Evolutionary conservation across 164 flowering plant species (phyloP).

Genomic region (Liriodendron chinense): DNA sequence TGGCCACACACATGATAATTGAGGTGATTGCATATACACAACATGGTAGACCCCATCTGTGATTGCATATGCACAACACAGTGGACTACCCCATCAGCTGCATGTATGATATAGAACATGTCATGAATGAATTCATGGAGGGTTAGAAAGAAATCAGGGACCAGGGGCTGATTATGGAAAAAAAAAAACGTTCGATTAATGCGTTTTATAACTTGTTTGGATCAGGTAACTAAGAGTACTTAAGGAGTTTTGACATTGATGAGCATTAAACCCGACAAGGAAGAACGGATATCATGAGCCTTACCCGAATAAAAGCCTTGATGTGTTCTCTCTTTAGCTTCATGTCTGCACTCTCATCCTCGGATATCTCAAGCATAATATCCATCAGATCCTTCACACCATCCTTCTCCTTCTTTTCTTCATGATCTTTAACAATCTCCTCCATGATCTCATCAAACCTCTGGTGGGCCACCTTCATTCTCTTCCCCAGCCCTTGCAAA

Average conservation of each 20-base stretch:
- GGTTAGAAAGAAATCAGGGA: neutral
- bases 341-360: slow-evolving; percentile 40
- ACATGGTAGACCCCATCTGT: too few species aligned
- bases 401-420: slow-evolving; percentile 7
- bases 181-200: too few species aligned
- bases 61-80: too few species aligned
- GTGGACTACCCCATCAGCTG: too few species aligned
- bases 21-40: too few species aligned
- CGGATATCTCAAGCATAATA: slow-evolving; percentile 39
- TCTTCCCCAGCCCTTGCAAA: slow-evolving; percentile 42
- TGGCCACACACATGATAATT: too few species aligned
- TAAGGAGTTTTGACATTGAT: neutral
- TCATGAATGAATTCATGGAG: neutral
- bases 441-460: slow-evolving; percentile 48
- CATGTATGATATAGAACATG: too few species aligned
- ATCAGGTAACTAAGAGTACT: neutral
- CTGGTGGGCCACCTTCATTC: slow-evolving; percentile 23
- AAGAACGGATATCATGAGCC: neutral
- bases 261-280: neutral
- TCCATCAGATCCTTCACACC: slow-evolving; percentile 48
- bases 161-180: too few species aligned
- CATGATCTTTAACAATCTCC: slow-evolving; percentile 36
- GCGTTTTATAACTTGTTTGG: too few species aligned
- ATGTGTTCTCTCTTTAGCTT: slow-evolving; percentile 44
- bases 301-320: slow-evolving; percentile 62